Evolutionary conservation across 2,329 filamentous ascomycete genomes (phyloP), one percentile per base, ranked within the genome.

Genomic region (Chalara sp.): DNA sequence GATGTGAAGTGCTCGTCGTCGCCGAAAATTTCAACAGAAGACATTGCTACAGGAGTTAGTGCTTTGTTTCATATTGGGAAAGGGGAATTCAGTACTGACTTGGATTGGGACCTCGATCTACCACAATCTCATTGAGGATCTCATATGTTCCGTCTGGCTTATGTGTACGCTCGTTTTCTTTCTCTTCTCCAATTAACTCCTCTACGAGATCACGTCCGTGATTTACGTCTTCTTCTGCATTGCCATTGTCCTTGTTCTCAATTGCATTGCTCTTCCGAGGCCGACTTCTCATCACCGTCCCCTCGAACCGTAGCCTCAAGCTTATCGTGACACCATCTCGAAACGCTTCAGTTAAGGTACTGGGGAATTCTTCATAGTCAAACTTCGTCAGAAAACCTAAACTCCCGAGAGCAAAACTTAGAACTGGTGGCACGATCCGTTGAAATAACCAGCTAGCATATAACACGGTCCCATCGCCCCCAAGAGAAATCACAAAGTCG

Each of bases 381-480:
- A 97, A 97, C 65, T 96, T 96, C 30, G 93, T 97, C 58, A 99
- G 72, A 65, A 99, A 99, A 0, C 93, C 93, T 5, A 99, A 75
- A 29, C 91, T 96, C 6, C 93, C 93, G 7, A 97, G 74, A 1
- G 90, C 81, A 67, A 99, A 97, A 54, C 89, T 92, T 55, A 99
- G 74, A 1, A 96, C 89, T 0, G 93, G 93, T 5, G 93, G 93
- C 0, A 97, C 92, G 44, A 97, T 87, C 41, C 88, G 83, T 71
- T 99, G 93, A 67, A 99, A 99, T 1, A 99, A 76, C 91, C 92
- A 97, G 64, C 89, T 95, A 4, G 92, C 88, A 65, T 96, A 97
- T 8, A 99, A 74, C 6, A 99, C 92, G 0, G 93, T 99, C n/a
- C 93, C 93, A 65, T 99, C 93, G 10, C 93, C 93, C 46, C 90